Base-by-base conservation (phyloP, 441 rosid genomes). In the Bocquillonia castaneifolia region DNA sequence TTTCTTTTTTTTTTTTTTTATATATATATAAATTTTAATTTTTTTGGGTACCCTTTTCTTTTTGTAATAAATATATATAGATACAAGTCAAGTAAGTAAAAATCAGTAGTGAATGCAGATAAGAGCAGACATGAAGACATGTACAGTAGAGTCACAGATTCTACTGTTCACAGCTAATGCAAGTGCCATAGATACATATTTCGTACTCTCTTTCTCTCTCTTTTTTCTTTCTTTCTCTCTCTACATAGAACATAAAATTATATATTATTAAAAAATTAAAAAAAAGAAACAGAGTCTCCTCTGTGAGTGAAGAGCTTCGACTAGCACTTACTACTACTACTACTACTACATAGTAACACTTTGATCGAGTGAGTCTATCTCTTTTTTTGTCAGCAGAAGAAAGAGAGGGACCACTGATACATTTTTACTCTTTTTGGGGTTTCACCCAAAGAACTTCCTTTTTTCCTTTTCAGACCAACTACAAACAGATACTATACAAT, bases 341-440 rank as follows among this genome's bases (percentile, higher is more conserved):
- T 40, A 40, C 45, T 45, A 45, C 50, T 50, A 59, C 75, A n/a
- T n/a, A n/a, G n/a, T 51, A 82, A 62, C 84, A 79, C 81, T 75
- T 75, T 72, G 77, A 83, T 78, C 71, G 58, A 74, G 61, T 37
- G 58, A 74, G 61, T 37, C 68, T 60, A 66, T 36, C 40, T 9
- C 9, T 12, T 42, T 2, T 64, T 78, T 67, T 79, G 81, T 69
- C 81, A 80, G 80, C 9, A 23, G 12, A 1, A 45, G 12, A 0
- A 18, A 58, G 37, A 40, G 20, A 28, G 63, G 83, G 81, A 72
- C 84, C 81, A 66, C 85, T 70, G 69, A 39, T 34, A 42, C 15
- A 1, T 31, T 44, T 45, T 72, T 74, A 44, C 82, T 70, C 79
- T 48, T 80, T 81, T 69, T 69, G 76, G 87, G 83, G 79, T 79